Conservation (phyloP, 2,329 filamentous ascomycete species). For the Colletotrichum endophyticum region DNA sequence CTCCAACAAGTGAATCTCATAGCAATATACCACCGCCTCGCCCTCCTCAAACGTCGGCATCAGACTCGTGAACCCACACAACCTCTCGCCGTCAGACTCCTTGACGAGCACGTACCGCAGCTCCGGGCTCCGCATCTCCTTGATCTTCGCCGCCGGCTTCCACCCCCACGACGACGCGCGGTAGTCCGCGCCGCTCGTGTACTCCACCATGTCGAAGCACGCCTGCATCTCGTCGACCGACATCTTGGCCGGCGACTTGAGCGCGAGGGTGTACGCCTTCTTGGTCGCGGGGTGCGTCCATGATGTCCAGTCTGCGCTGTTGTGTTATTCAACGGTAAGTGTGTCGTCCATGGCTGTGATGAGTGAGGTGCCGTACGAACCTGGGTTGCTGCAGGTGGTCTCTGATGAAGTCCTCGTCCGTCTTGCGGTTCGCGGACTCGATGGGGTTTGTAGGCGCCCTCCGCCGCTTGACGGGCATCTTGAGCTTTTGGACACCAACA, state of each 20-base stretch:
- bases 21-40: slow-evolving; percentile 74
- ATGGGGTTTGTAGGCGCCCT: slow-evolving; percentile 39
- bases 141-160: slow-evolving; percentile 63
- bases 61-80: slow-evolving; percentile 67
- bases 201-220: slow-evolving; percentile 63
- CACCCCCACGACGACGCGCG: slow-evolving; percentile 66
- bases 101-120: slow-evolving; percentile 73
- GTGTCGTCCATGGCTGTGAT: background rate
- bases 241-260: slow-evolving; percentile 47
- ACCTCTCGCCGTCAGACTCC: slow-evolving; percentile 22
- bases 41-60: slow-evolving; percentile 75
- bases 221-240: slow-evolving; percentile 48
- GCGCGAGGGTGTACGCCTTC: slow-evolving; percentile 44
- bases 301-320: slow-evolving; percentile 32
- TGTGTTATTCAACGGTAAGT: background rate
- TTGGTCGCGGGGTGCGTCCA: slow-evolving; percentile 59
- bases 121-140: slow-evolving; percentile 71
- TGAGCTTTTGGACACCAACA: background rate
- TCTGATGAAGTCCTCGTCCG: slow-evolving; percentile 51
- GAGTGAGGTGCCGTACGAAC: slow-evolving; percentile 32
- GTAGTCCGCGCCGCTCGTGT: slow-evolving; percentile 70
- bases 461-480: slow-evolving; percentile 21
- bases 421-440: slow-evolving; percentile 51
- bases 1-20: slow-evolving; percentile 74
- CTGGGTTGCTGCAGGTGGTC: slow-evolving; percentile 49